Evolutionary conservation across 176 grass and related monocot species (phyloP).

Genomic region (Luzula sylvatica): DNA sequence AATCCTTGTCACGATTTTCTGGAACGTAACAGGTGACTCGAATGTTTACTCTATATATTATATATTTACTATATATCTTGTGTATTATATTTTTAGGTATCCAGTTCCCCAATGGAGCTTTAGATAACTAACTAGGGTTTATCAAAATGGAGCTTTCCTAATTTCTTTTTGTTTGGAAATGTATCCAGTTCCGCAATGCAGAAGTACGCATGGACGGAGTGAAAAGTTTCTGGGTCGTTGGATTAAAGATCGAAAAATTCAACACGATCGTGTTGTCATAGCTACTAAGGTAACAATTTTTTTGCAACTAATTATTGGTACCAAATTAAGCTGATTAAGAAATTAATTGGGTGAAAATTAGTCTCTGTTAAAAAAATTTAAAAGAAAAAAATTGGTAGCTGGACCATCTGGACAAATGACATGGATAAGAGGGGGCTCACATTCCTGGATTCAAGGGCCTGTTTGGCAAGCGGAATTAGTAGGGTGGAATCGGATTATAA

Average conservation of each 20-base stretch:
- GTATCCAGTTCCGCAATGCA: conserved; percentile 72
- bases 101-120: no score
- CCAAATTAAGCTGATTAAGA: background rate
- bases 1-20: no score
- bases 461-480: no score
- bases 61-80: no score
- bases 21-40: no score
- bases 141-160: no score
- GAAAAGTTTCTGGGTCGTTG: conserved; percentile 67
- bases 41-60: no score
- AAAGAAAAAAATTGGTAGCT: conserved; percentile 30
- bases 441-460: no score
- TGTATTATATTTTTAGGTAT: no score
- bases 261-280: conserved; percentile 44
- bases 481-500: no score
- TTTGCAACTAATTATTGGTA: background rate
- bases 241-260: conserved; percentile 35
- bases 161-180: conserved; percentile 14
- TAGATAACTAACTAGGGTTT: no score
- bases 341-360: background rate
- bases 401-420: conserved; percentile 88
- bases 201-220: conserved; percentile 51
- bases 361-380: background rate
- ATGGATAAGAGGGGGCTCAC: conserved; percentile 67
- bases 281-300: conserved; percentile 67